Percentiles rank a stretch among this genome's conserved stretches.
These are phyloP conservation scores for Neurospora discreta DNA, from an alignment of 495 filamentous ascomycete genomes.

Conservation along the genomic window DNA sequence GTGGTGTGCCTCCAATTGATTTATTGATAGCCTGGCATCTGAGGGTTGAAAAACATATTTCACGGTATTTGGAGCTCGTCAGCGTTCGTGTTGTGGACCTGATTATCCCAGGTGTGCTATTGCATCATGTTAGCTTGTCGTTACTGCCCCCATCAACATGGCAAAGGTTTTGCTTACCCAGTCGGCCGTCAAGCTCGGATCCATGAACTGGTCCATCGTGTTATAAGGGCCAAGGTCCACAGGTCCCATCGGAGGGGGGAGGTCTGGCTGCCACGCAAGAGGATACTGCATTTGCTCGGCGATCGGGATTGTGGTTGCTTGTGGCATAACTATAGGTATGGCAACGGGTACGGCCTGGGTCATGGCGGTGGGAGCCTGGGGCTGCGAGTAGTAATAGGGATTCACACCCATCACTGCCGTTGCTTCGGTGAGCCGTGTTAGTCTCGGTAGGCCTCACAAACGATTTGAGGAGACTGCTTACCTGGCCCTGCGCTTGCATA, in stretches of 20 bases:
- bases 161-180: slow-evolving; percentile 19
- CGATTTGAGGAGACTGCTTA: background rate
- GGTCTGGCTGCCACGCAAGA: background rate
- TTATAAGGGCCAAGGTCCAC: slow-evolving; percentile 1
- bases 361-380: background rate
- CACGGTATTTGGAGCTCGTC: slow-evolving; percentile 13
- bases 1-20: no score
- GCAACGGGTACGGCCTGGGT: background rate
- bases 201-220: slow-evolving; percentile 5
- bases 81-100: slow-evolving; percentile 11
- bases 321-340: background rate
- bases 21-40: background rate
- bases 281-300: background rate
- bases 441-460: background rate
- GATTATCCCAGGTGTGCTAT: slow-evolving; percentile 15
- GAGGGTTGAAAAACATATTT: slow-evolving; percentile 12
- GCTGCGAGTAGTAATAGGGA: background rate
- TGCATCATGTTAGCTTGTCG: background rate
- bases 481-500: background rate
- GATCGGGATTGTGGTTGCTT: background rate
- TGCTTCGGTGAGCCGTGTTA: background rate
- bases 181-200: slow-evolving; percentile 8
- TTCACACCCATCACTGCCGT: background rate
- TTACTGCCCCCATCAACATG: background rate
- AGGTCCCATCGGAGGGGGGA: background rate